These are phyloP conservation scores for Pichia sp. DNA, from an alignment of 1,139 yeast species.

Conservation along the genomic window DNA sequence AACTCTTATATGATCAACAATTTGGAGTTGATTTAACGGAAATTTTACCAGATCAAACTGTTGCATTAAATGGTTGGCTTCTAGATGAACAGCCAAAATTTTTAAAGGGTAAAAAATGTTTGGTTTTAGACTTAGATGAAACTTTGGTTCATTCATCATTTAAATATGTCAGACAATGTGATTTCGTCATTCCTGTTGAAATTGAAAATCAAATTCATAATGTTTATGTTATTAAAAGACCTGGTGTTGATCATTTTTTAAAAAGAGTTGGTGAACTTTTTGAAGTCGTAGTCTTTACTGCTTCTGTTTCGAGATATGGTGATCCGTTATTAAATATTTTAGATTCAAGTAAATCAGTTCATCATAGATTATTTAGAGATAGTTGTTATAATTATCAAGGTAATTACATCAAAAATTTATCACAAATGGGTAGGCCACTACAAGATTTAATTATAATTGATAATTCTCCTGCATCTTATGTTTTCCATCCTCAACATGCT, in stretches of 20 bases:
- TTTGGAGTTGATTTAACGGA: constrained; percentile 46
- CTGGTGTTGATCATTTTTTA: constrained; percentile 95
- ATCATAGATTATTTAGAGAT: constrained; percentile 90
- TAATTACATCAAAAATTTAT: constrained; percentile 85
- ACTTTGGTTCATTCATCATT: constrained; percentile 94
- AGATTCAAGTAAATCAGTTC: constrained; percentile 66
- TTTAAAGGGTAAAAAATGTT: constrained; percentile 63
- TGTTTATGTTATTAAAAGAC: constrained; percentile 93
- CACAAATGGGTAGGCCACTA: constrained; percentile 90
- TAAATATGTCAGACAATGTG: constrained; percentile 86
- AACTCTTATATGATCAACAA: constrained; percentile 30
- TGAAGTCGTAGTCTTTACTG: constrained; percentile 96
- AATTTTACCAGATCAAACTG: constrained; percentile 63
- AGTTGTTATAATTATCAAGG: constrained; percentile 78
- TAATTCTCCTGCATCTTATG: constrained; percentile 94
- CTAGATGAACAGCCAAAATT: constrained; percentile 46
- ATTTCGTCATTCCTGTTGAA: constrained; percentile 88
- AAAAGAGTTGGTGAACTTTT: constrained; percentile 73
- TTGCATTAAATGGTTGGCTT: constrained; percentile 53
- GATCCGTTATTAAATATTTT: constrained; percentile 88
- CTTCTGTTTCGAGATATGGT: constrained; percentile 91
- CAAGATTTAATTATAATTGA: constrained; percentile 83
- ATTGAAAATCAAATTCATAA: constrained; percentile 83
- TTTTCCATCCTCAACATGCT: constrained; percentile 96
- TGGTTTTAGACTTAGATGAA: constrained; percentile 89